Percentiles rank a stretch among this genome's conserved stretches.
Evolutionary conservation across 805 yeast genomes (phyloP).

Genomic region (Ogataea glucozyma): DNA sequence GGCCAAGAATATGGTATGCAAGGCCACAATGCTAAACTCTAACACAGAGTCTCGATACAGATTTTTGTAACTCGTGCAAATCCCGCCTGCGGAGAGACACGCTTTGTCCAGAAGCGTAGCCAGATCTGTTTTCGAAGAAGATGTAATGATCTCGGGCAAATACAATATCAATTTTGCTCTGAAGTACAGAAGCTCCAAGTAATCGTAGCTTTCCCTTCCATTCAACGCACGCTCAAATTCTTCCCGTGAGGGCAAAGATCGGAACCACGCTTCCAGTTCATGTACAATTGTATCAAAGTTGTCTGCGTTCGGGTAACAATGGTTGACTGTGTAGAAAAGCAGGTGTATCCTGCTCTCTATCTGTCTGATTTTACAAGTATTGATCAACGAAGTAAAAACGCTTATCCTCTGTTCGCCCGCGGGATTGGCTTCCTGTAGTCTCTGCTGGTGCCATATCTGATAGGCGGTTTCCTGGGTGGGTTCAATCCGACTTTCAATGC

Average conservation of each 20-base stretch:
- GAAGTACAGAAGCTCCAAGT: slow-evolving; percentile 22
- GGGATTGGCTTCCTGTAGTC: slow-evolving; percentile 18
- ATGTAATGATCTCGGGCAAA: slow-evolving; percentile 22
- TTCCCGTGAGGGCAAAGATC: slow-evolving; percentile 13
- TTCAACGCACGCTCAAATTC: slow-evolving; percentile 15
- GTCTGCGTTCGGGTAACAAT: slow-evolving; percentile 15
- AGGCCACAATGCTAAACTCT: slow-evolving; percentile 26
- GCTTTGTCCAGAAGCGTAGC: slow-evolving; percentile 19
- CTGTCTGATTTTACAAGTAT: slow-evolving; percentile 22
- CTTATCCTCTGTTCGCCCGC: slow-evolving; percentile 18
- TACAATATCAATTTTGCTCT: slow-evolving; percentile 20
- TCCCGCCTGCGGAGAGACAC: slow-evolving; percentile 27
- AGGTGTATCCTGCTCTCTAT: slow-evolving; percentile 24
- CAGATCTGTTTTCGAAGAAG: slow-evolving; percentile 12
- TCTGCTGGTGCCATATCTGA: slow-evolving; percentile 17
- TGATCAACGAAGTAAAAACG: slow-evolving; percentile 18
- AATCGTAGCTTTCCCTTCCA: slow-evolving; percentile 23
- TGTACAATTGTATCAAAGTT: slow-evolving; percentile 16
- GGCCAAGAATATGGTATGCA: slow-evolving; percentile 27
- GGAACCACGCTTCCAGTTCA: slow-evolving; percentile 22
- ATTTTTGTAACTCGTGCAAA: slow-evolving; percentile 22
- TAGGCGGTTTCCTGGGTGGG: slow-evolving; percentile 17
- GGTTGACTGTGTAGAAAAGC: slow-evolving; percentile 20
- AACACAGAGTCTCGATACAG: slow-evolving; percentile 24
- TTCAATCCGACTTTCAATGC: slow-evolving; percentile 14